Base-by-base conservation (phyloP, 2,329 filamentous ascomycete genomes). In the Coleophoma cylindrospora region DNA sequence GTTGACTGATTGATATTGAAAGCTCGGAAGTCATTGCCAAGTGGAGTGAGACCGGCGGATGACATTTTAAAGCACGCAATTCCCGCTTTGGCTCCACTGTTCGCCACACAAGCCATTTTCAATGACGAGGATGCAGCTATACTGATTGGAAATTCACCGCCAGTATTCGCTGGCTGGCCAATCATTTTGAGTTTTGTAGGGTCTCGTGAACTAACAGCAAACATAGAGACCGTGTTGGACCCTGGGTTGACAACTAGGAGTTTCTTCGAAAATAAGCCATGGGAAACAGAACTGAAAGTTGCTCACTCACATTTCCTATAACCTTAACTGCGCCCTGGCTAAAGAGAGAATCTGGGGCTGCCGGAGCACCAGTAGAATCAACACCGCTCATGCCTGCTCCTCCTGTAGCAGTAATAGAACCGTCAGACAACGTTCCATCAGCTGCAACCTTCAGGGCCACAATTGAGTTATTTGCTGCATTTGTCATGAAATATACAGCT, bases 401-500 rank as follows among this genome's bases (percentile, higher is more conserved):
- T 1, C 75, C 73, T 2, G 78, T 79, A 1, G 64, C 47, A 1
- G 70, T 76, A 1, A 68, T 59, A 1, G 64, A 66, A 0, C 72
- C 75, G 3, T 63, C 61, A 0, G 67, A 70, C 0, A 83, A 65
- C 14, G 65, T 70, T 0, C 80, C 80, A 49, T 80, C 66, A 0
- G 54, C 43, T 0, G 61, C 65, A 34, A 83, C 70, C 0, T 73
- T 70, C 1, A 83, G 48, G 0, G 78, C 73, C 1, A 80, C 67
- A 2, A 83, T 68, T 48, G 82, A 79, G 10, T 58, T 53, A 0
- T 70, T 55, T 10, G 61, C 63, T 2, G 76, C 70, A 56, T 84
- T 85, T 34, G 74, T 79, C 37, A 81, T 64, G 48, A 82, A 64
- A 62, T 84, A 84, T 15, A 82, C 59, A 0, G 78, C 79, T 59